phyloP scores from a whole-genome alignment of 164 flowering plant genomes.

The Stephania japonica region DNA sequence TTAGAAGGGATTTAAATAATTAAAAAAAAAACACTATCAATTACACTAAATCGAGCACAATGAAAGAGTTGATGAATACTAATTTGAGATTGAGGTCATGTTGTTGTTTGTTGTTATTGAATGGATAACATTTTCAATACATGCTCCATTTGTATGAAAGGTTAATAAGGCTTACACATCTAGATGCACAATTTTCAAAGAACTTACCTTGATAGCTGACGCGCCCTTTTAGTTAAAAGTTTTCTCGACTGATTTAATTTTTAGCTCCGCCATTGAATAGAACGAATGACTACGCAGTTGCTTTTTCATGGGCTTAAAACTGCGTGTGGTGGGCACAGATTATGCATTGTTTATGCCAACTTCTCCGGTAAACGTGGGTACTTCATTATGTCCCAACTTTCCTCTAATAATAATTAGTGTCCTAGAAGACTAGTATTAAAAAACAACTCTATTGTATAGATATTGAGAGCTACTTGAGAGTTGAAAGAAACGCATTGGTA shows the following conservation, averaged over 20 bases:
- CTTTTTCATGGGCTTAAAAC: not conserved
- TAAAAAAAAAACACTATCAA: too few species aligned
- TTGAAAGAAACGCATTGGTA: constrained; percentile 3
- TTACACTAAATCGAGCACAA: too few species aligned
- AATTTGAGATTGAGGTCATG: too few species aligned
- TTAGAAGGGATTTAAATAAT: too few species aligned
- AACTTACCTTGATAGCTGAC: too few species aligned
- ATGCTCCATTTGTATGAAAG: too few species aligned
- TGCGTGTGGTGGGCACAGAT: not conserved
- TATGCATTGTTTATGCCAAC: not conserved
- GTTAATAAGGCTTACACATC: too few species aligned
- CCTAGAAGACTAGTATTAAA: constrained; percentile 1
- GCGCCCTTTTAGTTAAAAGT: not conserved
- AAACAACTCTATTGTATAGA: constrained; percentile 3
- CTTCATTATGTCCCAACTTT: constrained; percentile 6
- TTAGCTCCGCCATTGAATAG: not conserved
- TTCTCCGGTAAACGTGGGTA: not conserved
- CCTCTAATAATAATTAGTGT: constrained; percentile 12
- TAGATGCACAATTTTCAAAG: too few species aligned
- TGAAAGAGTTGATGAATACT: too few species aligned
- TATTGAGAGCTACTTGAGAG: not conserved
- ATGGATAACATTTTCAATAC: too few species aligned
- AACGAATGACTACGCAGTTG: not conserved
- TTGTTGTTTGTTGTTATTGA: too few species aligned
- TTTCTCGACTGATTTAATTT: not conserved